Evolutionary conservation across 805 yeast species (phyloP).

Genomic region (Komagataella mondaviorum): DNA sequence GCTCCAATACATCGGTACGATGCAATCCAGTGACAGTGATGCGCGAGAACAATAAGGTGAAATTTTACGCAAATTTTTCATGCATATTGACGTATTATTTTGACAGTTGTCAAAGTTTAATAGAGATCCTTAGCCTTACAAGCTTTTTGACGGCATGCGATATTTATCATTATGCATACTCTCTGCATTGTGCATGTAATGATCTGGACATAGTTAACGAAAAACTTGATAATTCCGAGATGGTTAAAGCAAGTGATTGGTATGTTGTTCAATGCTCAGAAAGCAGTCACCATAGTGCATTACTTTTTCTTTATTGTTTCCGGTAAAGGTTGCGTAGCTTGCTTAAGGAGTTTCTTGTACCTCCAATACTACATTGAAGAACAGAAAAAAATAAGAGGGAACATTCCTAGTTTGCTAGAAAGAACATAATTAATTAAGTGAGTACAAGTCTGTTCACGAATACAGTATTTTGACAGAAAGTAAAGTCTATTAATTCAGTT

Average conservation of each 20-base stretch:
- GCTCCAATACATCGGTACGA: background rate
- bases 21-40: background rate
- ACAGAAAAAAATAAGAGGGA: background rate
- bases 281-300: background rate
- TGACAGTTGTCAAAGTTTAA: background rate
- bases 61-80: background rate
- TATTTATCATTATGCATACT: background rate
- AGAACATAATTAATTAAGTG: background rate
- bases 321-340: background rate
- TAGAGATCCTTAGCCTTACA: background rate
- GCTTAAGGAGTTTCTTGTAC: background rate
- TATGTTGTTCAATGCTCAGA: background rate
- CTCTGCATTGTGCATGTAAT: background rate
- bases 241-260: background rate
- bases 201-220: background rate
- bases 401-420: background rate
- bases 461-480: background rate
- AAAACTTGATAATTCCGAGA: background rate
- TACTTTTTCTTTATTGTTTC: background rate
- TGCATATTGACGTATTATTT: background rate
- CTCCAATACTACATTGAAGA: background rate
- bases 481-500: background rate
- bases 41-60: background rate
- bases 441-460: too few species aligned
- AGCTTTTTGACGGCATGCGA: background rate